These are phyloP conservation scores for Takashimella tepidaria DNA, from an alignment of 1,284 basidiomycete species.

Conservation along the genomic window DNA sequence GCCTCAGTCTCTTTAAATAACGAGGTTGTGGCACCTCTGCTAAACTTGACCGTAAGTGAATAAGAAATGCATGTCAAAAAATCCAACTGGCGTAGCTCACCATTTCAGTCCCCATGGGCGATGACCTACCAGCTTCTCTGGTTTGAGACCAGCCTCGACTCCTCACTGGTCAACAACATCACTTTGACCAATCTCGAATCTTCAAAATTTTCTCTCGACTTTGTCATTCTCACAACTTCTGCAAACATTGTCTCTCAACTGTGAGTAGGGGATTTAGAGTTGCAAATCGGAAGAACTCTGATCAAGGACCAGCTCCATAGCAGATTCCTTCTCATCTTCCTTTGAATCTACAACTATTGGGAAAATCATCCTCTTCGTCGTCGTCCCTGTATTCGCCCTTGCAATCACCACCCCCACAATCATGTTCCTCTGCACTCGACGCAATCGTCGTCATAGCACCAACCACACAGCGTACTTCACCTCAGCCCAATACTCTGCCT, in stretches of 20 bases:
- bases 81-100: neutral
- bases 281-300: too few relatives aligned
- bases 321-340: neutral
- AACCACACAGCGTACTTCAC: conserved; percentile 1
- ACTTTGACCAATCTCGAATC: conserved; percentile 27
- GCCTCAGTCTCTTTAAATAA: conserved; percentile 27
- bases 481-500: conserved; percentile 5
- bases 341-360: conserved; percentile 21
- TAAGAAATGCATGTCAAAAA: too few relatives aligned
- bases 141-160: conserved; percentile 26
- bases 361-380: conserved; percentile 21
- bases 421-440: conserved; percentile 9
- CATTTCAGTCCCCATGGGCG: conserved; percentile 24
- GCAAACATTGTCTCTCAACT: conserved; percentile 13
- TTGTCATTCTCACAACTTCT: conserved; percentile 27
- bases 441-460: conserved; percentile 1
- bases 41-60: conserved; percentile 29
- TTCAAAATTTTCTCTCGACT: conserved; percentile 28
- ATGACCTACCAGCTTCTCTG: conserved; percentile 30
- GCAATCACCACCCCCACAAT: conserved; percentile 3
- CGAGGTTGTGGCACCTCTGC: conserved; percentile 12
- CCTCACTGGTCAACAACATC: conserved; percentile 9
- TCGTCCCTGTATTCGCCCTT: conserved; percentile 15
- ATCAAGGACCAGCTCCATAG: neutral
- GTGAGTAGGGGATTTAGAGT: conserved; percentile 11